These are phyloP conservation scores for Claviceps sorghi DNA, from an alignment of 2,329 filamentous ascomycete species.

Conservation along the genomic window DNA sequence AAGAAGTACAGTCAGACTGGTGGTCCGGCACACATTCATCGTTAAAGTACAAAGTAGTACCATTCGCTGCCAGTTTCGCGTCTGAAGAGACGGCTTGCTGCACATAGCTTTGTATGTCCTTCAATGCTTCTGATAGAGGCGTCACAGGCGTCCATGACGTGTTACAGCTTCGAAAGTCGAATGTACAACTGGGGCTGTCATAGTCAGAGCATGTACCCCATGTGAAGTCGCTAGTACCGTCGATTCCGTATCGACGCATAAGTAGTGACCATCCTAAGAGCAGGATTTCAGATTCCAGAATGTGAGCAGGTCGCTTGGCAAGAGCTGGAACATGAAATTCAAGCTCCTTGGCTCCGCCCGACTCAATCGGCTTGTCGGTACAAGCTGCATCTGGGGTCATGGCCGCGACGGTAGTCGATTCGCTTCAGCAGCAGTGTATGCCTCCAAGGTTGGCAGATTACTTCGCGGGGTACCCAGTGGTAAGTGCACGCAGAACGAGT, in stretches of 20 bases:
- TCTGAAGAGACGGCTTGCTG: background rate
- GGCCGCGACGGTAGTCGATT: background rate
- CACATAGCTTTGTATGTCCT: background rate
- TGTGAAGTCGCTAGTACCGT: background rate
- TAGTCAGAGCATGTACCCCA: background rate
- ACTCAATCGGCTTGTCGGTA: background rate
- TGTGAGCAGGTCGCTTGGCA: background rate
- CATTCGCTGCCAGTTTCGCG: background rate
- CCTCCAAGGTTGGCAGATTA: background rate
- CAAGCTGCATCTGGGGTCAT: background rate
- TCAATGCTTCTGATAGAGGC: background rate
- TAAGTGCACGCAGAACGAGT: background rate
- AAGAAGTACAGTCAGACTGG: background rate
- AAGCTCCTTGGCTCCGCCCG: background rate
- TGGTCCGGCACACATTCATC: background rate
- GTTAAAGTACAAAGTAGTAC: background rate
- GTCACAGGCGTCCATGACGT: background rate
- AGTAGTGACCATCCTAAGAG: conserved; percentile 1
- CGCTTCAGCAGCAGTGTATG: background rate
- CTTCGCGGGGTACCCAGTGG: background rate
- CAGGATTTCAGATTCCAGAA: background rate
- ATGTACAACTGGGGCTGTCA: background rate
- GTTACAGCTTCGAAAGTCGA: background rate
- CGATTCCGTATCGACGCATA: background rate
- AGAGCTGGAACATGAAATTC: background rate